phyloP scores from a whole-genome alignment of 176 grass and related monocot species.

The Cocos nucifera region DNA sequence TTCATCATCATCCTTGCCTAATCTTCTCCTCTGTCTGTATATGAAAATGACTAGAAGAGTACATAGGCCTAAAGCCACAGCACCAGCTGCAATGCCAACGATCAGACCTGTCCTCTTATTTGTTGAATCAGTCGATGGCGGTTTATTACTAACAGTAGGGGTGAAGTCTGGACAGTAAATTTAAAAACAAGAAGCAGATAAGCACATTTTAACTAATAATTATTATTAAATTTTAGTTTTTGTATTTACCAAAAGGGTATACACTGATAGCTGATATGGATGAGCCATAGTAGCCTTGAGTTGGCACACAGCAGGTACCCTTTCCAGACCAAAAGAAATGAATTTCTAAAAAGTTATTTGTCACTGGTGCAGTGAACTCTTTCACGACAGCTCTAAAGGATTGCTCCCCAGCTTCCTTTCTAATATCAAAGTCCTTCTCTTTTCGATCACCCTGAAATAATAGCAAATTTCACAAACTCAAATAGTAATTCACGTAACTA shows the following conservation, averaged over 20 bases:
- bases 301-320: conserved; percentile 28
- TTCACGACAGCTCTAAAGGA: conserved; percentile 9
- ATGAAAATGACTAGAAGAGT: background rate
- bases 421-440: no score
- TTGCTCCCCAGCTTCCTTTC: no score
- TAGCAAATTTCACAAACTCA: no score
- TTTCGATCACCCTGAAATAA: no score
- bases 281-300: conserved; percentile 20
- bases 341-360: conserved; percentile 31
- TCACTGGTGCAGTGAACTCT: no score
- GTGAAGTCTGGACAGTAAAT: conserved; percentile 2
- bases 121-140: conserved; percentile 1
- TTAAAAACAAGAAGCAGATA: background rate
- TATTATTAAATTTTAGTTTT: background rate
- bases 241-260: conserved; percentile 12
- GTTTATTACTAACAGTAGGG: conserved; percentile 8
- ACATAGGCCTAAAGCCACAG: conserved; percentile 3
- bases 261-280: conserved; percentile 29
- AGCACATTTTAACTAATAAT: background rate
- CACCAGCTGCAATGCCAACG: conserved; percentile 8
- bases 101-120: conserved; percentile 15
- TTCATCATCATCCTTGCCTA: background rate
- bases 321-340: conserved; percentile 37
- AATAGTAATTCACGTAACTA: no score
- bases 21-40: background rate